Percentiles rank a stretch among this genome's conserved stretches.
phyloP scores from a whole-genome alignment of 2,329 filamentous ascomycete genomes.

The Ophiostoma triangulosporum region DNA sequence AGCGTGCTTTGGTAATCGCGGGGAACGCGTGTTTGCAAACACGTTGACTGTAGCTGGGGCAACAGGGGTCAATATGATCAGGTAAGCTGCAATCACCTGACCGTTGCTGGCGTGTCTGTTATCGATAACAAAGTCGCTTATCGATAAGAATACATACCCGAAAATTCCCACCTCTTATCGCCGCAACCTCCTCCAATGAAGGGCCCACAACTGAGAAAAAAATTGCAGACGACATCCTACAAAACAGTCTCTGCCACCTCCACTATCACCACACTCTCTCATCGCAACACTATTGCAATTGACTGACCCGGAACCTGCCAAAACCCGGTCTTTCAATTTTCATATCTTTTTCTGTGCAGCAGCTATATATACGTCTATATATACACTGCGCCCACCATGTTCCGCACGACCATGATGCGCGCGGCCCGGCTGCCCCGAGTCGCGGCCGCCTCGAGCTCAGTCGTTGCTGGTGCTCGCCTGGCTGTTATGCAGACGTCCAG shows the following conservation, averaged over 20 bases:
- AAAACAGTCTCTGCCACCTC: background rate
- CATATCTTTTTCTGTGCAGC: background rate
- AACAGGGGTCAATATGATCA: conserved; percentile 6
- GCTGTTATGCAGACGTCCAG: conserved; percentile 1
- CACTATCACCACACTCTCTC: background rate
- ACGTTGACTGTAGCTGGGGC: conserved; percentile 15
- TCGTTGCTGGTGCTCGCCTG: conserved; percentile 1
- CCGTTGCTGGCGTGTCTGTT: background rate
- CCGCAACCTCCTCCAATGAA: background rate
- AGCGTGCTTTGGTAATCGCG: conserved; percentile 7
- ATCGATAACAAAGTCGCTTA: conserved; percentile 1
- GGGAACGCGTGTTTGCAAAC: conserved; percentile 15
- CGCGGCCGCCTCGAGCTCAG: conserved; percentile 2
- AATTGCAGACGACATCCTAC: background rate
- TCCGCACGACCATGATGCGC: conserved; percentile 12
- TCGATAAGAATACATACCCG: conserved; percentile 8
- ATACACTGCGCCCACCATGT: conserved; percentile 10
- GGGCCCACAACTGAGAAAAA: background rate
- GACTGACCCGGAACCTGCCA: background rate
- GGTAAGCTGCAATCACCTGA: background rate
- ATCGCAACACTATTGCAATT: background rate
- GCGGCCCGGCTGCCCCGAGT: conserved; percentile 11
- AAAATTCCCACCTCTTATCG: conserved; percentile 5
- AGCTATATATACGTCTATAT: background rate
- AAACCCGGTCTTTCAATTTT: background rate